A percentile compares a stretch with the other conserved stretches of the same genome.
phyloP scores from a whole-genome alignment of 73 alveolate species.

The Paraurostyla sp. region DNA sequence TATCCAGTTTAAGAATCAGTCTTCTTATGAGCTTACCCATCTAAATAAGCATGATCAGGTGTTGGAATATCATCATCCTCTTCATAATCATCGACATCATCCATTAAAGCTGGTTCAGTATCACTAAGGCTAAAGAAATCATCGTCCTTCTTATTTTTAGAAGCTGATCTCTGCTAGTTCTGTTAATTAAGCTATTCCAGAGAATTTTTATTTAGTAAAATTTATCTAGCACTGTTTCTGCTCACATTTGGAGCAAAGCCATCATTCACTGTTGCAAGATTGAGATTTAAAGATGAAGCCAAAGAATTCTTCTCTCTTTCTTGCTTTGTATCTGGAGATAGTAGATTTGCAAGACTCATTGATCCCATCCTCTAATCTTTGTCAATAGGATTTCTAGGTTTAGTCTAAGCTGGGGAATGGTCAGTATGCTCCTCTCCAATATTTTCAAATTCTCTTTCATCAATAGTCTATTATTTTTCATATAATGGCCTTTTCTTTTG shows the following conservation, averaged over 20 bases:
- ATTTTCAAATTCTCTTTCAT: neutral
- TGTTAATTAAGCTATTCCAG: neutral
- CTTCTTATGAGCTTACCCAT: too few relatives aligned
- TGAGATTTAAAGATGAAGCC: too few relatives aligned
- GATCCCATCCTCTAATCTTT: neutral
- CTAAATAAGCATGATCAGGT: constrained; percentile 18
- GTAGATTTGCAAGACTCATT: too few relatives aligned
- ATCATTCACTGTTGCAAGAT: too few relatives aligned
- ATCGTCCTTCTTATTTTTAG: neutral
- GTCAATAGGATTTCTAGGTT: neutral
- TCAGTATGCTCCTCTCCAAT: constrained; percentile 37
- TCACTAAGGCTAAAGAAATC: neutral
- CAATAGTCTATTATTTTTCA: neutral
- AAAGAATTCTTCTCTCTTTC: too few relatives aligned
- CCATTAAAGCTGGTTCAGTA: neutral
- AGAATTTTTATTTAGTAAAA: neutral
- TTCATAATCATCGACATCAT: constrained; percentile 7
- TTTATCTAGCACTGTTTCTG: too few relatives aligned
- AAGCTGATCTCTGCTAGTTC: neutral
- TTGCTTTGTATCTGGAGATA: too few relatives aligned
- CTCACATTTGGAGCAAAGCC: too few relatives aligned
- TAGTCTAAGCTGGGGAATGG: neutral
- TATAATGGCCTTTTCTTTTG: neutral
- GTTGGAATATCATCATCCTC: constrained; percentile 37
- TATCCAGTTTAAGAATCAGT: neutral